Conservation (phyloP, 75 land plant genomes). For the Picea sitchensis region DNA sequence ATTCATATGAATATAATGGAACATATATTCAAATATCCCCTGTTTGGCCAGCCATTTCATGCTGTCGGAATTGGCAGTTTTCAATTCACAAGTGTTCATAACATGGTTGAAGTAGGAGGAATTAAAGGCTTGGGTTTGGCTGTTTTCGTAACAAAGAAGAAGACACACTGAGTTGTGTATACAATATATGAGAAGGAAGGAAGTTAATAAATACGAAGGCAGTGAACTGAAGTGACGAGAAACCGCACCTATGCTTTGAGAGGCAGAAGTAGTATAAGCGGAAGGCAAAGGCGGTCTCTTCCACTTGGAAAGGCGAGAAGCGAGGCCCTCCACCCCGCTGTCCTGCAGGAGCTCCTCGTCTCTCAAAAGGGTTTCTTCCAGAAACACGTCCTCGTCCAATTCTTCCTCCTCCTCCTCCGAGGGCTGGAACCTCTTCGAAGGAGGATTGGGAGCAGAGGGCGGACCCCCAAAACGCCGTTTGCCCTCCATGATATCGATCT, state of each 20-base stretch:
- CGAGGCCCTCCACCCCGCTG: constrained; percentile 50
- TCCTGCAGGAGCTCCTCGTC: constrained; percentile 52
- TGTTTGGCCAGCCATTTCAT: no score
- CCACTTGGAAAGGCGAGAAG: constrained; percentile 34
- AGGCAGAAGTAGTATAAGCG: constrained; percentile 21
- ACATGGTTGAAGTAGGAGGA: no score
- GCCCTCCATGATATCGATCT: neutral
- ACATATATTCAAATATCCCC: no score
- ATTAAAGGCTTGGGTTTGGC: no score
- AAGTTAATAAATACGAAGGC: neutral
- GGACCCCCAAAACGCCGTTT: constrained; percentile 7
- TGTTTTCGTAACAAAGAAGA: no score
- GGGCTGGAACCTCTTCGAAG: neutral
- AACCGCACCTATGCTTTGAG: constrained; percentile 45
- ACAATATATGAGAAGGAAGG: neutral
- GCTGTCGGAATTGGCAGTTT: no score
- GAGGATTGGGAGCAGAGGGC: constrained; percentile 15
- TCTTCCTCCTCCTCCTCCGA: constrained; percentile 52
- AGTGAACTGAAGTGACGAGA: neutral
- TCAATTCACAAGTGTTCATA: no score
- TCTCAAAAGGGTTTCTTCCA: constrained; percentile 70
- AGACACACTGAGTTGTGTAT: neutral
- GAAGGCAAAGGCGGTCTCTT: constrained; percentile 50
- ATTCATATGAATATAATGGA: no score
- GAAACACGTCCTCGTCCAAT: constrained; percentile 80